A percentile compares a stretch with the other conserved stretches of the same genome.
Evolutionary conservation across 768 basidiomycete genomes (phyloP).

Genomic region (Collybia sp.): DNA sequence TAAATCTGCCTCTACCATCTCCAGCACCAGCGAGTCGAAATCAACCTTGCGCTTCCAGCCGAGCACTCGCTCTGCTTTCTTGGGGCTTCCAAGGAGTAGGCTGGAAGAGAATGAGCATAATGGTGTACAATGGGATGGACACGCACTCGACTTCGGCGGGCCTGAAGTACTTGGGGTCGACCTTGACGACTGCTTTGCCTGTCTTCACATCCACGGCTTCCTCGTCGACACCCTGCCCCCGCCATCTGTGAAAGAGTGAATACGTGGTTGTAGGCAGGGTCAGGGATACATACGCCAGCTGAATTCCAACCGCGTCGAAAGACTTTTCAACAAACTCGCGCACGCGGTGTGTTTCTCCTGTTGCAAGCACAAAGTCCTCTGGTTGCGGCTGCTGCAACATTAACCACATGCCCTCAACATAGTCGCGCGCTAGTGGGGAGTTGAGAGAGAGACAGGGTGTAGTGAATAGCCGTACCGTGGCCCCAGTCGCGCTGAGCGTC

Average conservation of each 20-base stretch:
- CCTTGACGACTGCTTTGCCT: slow-evolving; percentile 70
- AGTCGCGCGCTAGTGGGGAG: slow-evolving; percentile 60
- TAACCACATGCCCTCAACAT: slow-evolving; percentile 97
- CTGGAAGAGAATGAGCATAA: slow-evolving; percentile 28
- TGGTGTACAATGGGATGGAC: not conserved
- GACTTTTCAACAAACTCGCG: slow-evolving; percentile 90
- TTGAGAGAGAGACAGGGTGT: too few species aligned
- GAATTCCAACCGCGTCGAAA: slow-evolving; percentile 63
- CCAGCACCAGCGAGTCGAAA: slow-evolving; percentile 81
- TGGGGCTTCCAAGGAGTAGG: slow-evolving; percentile 80
- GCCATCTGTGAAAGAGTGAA: slow-evolving; percentile 50
- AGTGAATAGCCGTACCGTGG: slow-evolving; percentile 58
- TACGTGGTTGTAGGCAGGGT: slow-evolving; percentile 3
- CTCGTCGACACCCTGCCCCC: slow-evolving; percentile 68
- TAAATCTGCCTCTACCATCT: slow-evolving; percentile 89
- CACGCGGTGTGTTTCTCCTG: slow-evolving; percentile 93
- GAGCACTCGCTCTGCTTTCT: slow-evolving; percentile 84
- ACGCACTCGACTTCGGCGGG: slow-evolving; percentile 95
- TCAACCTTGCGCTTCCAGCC: slow-evolving; percentile 88
- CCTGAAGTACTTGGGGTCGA: slow-evolving; percentile 90
- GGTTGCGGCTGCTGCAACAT: slow-evolving; percentile 86
- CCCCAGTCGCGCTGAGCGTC: slow-evolving; percentile 98
- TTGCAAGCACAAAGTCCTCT: slow-evolving; percentile 92
- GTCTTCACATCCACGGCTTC: slow-evolving; percentile 70
- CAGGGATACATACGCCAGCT: slow-evolving; percentile 48